These are phyloP conservation scores for Fraxinus greggii DNA, from an alignment of 305 asterid genomes.

Conservation along the genomic window DNA sequence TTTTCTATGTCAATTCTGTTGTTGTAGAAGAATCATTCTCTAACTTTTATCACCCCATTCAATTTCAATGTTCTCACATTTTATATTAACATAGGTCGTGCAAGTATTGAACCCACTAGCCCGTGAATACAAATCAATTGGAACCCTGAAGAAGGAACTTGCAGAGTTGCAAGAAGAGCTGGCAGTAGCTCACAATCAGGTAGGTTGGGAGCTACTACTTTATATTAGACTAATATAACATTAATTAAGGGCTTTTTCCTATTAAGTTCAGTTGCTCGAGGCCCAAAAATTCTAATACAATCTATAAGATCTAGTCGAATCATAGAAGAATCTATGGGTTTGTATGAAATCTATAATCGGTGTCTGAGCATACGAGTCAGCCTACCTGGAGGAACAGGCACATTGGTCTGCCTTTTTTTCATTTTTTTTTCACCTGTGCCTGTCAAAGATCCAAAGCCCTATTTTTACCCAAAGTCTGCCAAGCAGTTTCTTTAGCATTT, in stretches of 20 bases:
- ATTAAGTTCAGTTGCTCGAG: background rate
- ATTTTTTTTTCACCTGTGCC: background rate
- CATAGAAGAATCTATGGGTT: background rate
- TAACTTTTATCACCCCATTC: background rate
- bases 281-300: background rate
- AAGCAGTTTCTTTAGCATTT: background rate
- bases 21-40: background rate
- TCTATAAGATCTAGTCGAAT: background rate
- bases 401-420: background rate
- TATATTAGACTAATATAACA: background rate
- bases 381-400: background rate
- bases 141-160: conserved; percentile 73
- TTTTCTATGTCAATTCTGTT: background rate
- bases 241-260: background rate
- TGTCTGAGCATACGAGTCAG: background rate
- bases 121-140: conserved; percentile 82
- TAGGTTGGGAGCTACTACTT: conserved; percentile 10
- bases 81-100: conserved; percentile 53
- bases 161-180: conserved; percentile 78
- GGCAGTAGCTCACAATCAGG: conserved; percentile 74
- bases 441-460: background rate
- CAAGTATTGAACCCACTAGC: conserved; percentile 89
- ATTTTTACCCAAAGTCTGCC: background rate
- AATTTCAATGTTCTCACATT: background rate
- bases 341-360: background rate